phyloP scores from a whole-genome alignment of 2,329 filamentous ascomycete species.

The Aspergillus calidoustus region DNA sequence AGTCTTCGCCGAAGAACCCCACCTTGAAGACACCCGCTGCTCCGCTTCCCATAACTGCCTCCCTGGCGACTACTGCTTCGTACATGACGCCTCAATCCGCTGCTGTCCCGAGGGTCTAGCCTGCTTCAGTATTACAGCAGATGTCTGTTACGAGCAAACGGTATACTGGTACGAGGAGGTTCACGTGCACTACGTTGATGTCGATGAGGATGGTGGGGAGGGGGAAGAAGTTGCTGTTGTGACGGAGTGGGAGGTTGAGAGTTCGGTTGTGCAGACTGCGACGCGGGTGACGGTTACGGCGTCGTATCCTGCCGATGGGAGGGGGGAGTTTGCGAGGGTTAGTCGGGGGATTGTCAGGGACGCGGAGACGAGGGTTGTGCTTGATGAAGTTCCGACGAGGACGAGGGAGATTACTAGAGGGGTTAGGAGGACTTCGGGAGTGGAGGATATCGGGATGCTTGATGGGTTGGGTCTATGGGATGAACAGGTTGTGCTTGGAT shows the following conservation, averaged over 20 bases:
- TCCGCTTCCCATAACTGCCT: background rate
- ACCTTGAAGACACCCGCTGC: background rate
- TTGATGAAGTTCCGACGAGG: background rate
- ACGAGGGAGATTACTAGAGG: background rate
- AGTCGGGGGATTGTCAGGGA: background rate
- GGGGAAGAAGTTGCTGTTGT: background rate
- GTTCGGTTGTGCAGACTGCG: background rate
- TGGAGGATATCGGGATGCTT: background rate
- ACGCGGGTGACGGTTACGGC: background rate
- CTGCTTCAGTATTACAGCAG: background rate
- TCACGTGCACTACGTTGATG: background rate
- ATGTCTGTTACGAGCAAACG: background rate
- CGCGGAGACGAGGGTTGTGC: background rate
- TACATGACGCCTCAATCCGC: background rate
- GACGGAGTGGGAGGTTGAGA: background rate
- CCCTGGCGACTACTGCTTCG: slow-evolving; percentile 6
- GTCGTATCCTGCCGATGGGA: background rate
- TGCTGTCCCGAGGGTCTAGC: slow-evolving; percentile 3
- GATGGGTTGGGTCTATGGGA: background rate
- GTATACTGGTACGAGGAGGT: slow-evolving; percentile 6
- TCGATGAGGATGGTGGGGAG: background rate
- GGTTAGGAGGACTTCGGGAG: background rate
- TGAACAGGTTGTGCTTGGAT: background rate
- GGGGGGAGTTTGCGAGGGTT: background rate
- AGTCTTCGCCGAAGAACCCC: background rate